Evolutionary conservation across 345 rosid species (phyloP).

Genomic region (Hypericum androsaemum): DNA sequence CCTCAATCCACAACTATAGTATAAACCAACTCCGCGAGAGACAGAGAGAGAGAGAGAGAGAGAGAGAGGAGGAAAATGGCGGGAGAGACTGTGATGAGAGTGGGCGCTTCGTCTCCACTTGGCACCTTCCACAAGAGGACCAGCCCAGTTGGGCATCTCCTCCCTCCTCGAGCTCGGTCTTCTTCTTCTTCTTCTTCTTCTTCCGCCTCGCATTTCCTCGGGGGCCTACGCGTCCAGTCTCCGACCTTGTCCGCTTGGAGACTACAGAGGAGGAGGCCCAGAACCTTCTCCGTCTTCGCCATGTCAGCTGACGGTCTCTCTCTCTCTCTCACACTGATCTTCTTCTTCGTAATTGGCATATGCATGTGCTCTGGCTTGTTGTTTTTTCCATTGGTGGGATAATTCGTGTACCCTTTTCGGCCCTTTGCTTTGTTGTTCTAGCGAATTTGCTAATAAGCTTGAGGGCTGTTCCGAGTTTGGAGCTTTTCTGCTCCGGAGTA

Average conservation of each 20-base stretch:
- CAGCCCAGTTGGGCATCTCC: slow-evolving; percentile 33
- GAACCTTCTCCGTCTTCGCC: slow-evolving; percentile 69
- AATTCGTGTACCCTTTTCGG: not conserved
- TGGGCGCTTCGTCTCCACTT: slow-evolving; percentile 39
- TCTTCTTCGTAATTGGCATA: not conserved
- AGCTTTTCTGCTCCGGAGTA: no score
- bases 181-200: slow-evolving; percentile 32
- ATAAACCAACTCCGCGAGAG: not conserved
- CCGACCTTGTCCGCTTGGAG: slow-evolving; percentile 22
- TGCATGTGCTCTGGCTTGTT: slow-evolving; percentile 2
- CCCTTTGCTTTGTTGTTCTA: no score
- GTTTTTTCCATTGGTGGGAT: not conserved
- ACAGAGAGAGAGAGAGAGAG: slow-evolving; percentile 1
- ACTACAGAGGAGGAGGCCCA: slow-evolving; percentile 20
- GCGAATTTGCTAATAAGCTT: no score
- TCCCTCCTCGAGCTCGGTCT: slow-evolving; percentile 34
- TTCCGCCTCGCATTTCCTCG: slow-evolving; percentile 43
- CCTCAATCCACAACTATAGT: no score
- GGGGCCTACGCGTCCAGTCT: slow-evolving; percentile 32
- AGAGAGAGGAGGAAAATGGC: slow-evolving; percentile 37
- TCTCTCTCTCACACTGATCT: slow-evolving; percentile 12
- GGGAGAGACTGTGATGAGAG: slow-evolving; percentile 49
- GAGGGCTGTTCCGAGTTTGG: no score
- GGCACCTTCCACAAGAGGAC: slow-evolving; percentile 47
- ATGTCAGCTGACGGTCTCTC: slow-evolving; percentile 54